Conservation (phyloP, 75 land plant species). For the Pinus taeda region DNA sequence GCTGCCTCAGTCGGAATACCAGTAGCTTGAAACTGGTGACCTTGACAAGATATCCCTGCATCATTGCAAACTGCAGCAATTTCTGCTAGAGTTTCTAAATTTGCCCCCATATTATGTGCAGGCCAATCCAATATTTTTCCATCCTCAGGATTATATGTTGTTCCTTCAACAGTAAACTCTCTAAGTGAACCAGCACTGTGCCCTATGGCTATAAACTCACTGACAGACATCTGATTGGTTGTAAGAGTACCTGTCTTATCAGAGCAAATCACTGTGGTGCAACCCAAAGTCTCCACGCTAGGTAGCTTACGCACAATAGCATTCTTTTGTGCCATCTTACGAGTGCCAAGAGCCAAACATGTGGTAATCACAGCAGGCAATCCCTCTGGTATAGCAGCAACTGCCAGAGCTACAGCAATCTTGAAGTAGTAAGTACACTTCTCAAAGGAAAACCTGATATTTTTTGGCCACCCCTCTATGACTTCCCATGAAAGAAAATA, state of each 20-base stretch:
- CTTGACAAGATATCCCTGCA: too few species aligned
- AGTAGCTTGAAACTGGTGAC: slow-evolving; percentile 30
- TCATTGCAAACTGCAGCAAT: too few species aligned
- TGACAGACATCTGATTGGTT: too few species aligned
- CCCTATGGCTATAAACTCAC: slow-evolving; percentile 19
- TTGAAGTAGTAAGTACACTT: slow-evolving; percentile 88
- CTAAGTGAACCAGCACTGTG: slow-evolving; percentile 23
- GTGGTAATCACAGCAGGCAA: too few species aligned
- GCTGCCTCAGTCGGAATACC: slow-evolving; percentile 96
- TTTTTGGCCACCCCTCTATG: not conserved
- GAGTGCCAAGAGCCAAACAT: too few species aligned
- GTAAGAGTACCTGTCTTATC: too few species aligned
- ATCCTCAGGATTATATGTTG: slow-evolving; percentile 76
- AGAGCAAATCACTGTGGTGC: slow-evolving; percentile 53
- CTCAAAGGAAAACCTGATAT: slow-evolving; percentile 69
- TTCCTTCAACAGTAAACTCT: slow-evolving; percentile 69
- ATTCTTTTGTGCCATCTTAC: slow-evolving; percentile 77
- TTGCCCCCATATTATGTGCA: slow-evolving; percentile 3
- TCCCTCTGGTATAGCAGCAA: slow-evolving; percentile 3
- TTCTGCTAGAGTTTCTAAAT: too few species aligned
- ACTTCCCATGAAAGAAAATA: too few species aligned
- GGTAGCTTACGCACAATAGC: slow-evolving; percentile 91
- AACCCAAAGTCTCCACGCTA: slow-evolving; percentile 90
- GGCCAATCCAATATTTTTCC: slow-evolving; percentile 68
- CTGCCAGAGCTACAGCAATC: slow-evolving; percentile 89